These are phyloP conservation scores for Taiozyma onychis DNA, from an alignment of 1,139 yeast genomes.

Conservation along the genomic window DNA sequence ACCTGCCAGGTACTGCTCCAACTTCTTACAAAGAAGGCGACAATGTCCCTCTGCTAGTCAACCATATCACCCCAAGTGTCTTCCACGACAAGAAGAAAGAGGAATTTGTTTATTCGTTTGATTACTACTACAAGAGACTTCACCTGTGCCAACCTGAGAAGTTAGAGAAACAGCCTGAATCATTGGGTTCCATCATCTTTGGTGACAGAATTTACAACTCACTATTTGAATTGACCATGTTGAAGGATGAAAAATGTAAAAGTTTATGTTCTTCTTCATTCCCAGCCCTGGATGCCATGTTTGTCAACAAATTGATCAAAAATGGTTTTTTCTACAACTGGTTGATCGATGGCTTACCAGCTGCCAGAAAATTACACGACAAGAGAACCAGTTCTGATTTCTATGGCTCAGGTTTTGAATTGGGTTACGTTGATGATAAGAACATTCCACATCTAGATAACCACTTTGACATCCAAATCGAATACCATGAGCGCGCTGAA, in stretches of 20 bases:
- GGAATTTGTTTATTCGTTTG: conserved; percentile 67
- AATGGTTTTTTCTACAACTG: conserved; percentile 88
- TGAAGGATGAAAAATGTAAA: conserved; percentile 63
- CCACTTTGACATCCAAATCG: conserved; percentile 73
- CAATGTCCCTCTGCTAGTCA: conserved; percentile 70
- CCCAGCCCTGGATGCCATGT: conserved; percentile 59
- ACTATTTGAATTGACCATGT: conserved; percentile 78
- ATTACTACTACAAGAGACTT: conserved; percentile 79
- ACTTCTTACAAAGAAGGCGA: conserved; percentile 76
- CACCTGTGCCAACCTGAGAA: conserved; percentile 76
- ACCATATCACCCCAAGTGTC: conserved; percentile 78
- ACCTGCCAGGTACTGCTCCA: conserved; percentile 94
- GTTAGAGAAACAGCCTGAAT: conserved; percentile 69
- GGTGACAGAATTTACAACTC: conserved; percentile 96
- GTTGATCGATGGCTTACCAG: conserved; percentile 94
- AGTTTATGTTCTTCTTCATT: conserved; percentile 55
- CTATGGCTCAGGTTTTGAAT: conserved; percentile 76
- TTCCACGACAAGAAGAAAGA: conserved; percentile 37
- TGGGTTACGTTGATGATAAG: conserved; percentile 58
- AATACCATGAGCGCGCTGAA: conserved; percentile 73
- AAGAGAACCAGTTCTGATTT: conserved; percentile 51
- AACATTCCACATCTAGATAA: conserved; percentile 56
- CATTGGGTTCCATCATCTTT: conserved; percentile 86
- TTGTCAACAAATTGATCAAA: conserved; percentile 70
- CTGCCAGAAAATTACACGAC: conserved; percentile 59